Evolutionary conservation across 768 basidiomycete genomes (phyloP).

Genomic region (Pisolithus sp.): DNA sequence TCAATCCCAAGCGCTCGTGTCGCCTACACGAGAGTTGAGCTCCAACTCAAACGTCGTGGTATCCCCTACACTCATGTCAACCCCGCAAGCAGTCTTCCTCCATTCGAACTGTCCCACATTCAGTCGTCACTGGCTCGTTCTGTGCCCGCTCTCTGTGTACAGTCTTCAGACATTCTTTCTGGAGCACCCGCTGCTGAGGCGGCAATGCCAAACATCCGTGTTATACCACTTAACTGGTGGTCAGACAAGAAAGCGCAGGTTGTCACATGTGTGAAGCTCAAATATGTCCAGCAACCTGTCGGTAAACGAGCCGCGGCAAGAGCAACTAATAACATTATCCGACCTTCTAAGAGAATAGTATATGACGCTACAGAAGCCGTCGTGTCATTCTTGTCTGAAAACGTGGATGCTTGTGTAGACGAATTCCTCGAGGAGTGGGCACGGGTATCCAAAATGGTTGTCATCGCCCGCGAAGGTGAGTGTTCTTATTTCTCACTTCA

Average conservation of each 20-base stretch:
- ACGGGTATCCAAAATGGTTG: slow-evolving; percentile 87
- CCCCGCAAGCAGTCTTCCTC: slow-evolving; percentile 38
- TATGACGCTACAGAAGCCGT: slow-evolving; percentile 87
- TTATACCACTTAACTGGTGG: slow-evolving; percentile 91
- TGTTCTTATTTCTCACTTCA: neutral
- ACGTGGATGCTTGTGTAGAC: slow-evolving; percentile 83
- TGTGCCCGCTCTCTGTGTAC: slow-evolving; percentile 79
- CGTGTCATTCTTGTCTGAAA: slow-evolving; percentile 81
- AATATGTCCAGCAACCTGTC: slow-evolving; percentile 82
- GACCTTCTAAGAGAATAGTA: slow-evolving; percentile 83
- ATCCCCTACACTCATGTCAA: slow-evolving; percentile 77
- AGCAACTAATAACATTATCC: slow-evolving; percentile 49
- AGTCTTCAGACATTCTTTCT: slow-evolving; percentile 72
- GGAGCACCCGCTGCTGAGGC: slow-evolving; percentile 86
- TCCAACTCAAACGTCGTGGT: slow-evolving; percentile 74
- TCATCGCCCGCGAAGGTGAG: slow-evolving; percentile 83
- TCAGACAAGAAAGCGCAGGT: slow-evolving; percentile 73
- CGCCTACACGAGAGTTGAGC: slow-evolving; percentile 83
- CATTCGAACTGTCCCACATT: slow-evolving; percentile 45
- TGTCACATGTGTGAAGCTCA: slow-evolving; percentile 84
- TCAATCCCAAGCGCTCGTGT: slow-evolving; percentile 63
- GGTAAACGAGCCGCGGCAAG: slow-evolving; percentile 57
- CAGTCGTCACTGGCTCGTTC: slow-evolving; percentile 72
- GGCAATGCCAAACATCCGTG: slow-evolving; percentile 87
- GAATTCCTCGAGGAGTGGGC: slow-evolving; percentile 93